Evolutionary conservation across 768 basidiomycete genomes (phyloP).

Genomic region (Tylopilus rubrobrunneus): DNA sequence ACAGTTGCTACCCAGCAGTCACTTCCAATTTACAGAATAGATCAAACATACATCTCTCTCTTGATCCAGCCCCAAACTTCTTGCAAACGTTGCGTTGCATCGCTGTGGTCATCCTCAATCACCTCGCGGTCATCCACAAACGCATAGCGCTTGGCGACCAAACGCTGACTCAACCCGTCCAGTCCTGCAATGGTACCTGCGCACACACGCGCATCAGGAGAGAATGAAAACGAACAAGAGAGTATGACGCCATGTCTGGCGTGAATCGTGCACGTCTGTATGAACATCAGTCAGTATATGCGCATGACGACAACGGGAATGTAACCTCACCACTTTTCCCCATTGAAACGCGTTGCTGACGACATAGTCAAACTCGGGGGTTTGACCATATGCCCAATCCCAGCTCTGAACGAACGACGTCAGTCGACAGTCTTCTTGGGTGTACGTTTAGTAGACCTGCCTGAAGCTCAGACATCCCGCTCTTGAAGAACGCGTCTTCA

Average conservation of each 20-base stretch:
- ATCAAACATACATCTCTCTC: conserved; percentile 18
- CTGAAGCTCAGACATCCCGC: conserved; percentile 70
- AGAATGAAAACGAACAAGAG: conserved; percentile 11
- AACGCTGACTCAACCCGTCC: conserved; percentile 19
- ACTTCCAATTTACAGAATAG: background rate
- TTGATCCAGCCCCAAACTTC: conserved; percentile 29
- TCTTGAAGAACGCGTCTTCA: conserved; percentile 54
- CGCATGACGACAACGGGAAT: conserved; percentile 7
- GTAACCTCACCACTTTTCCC: conserved; percentile 43
- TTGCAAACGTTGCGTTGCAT: background rate
- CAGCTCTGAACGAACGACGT: conserved; percentile 56
- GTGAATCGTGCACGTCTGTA: conserved; percentile 43
- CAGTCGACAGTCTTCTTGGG: background rate
- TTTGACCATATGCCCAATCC: conserved; percentile 93
- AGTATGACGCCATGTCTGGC: conserved; percentile 61
- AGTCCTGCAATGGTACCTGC: background rate
- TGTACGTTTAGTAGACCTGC: conserved; percentile 36
- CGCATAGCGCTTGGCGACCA: conserved; percentile 39
- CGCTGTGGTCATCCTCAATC: background rate
- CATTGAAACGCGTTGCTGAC: conserved; percentile 43
- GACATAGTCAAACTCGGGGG: conserved; percentile 84
- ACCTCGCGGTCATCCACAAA: conserved; percentile 30
- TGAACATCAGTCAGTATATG: background rate
- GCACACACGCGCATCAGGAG: background rate
- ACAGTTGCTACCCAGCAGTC: background rate